Evolutionary conservation across 306 rosid species (phyloP).

Genomic region (Cucurbita argyrosperma): DNA sequence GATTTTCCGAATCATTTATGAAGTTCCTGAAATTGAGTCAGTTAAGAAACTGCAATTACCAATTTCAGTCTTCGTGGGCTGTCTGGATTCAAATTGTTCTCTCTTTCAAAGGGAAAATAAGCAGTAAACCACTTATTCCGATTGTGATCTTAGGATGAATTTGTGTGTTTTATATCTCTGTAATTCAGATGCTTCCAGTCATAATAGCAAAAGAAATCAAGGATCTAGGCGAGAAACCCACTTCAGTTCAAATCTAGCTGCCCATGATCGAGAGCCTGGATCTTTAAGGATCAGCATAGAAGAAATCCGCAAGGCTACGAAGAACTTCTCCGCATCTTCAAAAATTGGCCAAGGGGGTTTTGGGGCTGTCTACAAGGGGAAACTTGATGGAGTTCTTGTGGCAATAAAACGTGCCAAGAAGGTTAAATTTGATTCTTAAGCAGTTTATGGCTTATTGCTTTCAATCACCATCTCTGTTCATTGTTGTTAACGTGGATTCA

Average conservation of each 20-base stretch:
- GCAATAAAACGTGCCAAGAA: slow-evolving; percentile 93
- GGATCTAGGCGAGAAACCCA: slow-evolving; percentile 24
- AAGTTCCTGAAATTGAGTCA: not conserved
- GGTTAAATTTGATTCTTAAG: slow-evolving; percentile 24
- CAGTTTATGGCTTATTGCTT: slow-evolving; percentile 3
- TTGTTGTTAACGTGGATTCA: not conserved
- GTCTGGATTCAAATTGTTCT: not conserved
- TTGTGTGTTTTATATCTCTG: slow-evolving; percentile 12
- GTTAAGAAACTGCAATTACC: not conserved
- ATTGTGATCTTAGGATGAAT: not conserved
- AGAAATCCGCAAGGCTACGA: slow-evolving; percentile 56
- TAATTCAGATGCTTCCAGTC: slow-evolving; percentile 35
- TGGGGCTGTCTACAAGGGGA: slow-evolving; percentile 77
- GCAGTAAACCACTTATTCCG: not conserved
- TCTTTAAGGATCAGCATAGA: slow-evolving; percentile 46
- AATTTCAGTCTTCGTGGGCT: not conserved
- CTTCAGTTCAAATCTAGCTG: slow-evolving; percentile 13
- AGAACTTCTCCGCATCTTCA: slow-evolving; percentile 61
- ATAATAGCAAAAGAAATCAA: slow-evolving; percentile 29
- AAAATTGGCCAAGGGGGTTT: slow-evolving; percentile 98
- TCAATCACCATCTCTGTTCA: not conserved
- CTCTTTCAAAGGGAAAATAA: not conserved
- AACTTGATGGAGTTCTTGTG: slow-evolving; percentile 57
- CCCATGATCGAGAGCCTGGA: slow-evolving; percentile 41
- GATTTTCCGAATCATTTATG: not conserved